A percentile compares a stretch with the other conserved stretches of the same genome.
phyloP scores from a whole-genome alignment of 163 green algal species.

The Prototheca wickerhamii region DNA sequence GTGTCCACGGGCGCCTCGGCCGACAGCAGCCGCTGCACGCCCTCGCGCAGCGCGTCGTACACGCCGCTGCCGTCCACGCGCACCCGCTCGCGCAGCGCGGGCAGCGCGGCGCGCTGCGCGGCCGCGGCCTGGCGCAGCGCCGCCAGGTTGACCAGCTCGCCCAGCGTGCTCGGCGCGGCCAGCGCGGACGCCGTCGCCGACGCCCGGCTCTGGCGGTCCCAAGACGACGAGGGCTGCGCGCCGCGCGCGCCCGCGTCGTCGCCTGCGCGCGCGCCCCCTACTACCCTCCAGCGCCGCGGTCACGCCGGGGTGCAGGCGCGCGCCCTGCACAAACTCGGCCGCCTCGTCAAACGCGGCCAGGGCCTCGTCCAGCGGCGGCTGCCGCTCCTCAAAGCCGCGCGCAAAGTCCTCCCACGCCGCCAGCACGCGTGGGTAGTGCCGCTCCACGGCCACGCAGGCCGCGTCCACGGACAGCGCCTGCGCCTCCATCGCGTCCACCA shows the following conservation, averaged over 20 bases:
- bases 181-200: too few species aligned
- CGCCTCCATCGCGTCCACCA: slow-evolving; percentile 67
- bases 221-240: too few species aligned
- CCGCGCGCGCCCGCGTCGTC: background rate
- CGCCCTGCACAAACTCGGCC: slow-evolving; percentile 46
- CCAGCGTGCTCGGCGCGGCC: too few species aligned
- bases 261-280: background rate
- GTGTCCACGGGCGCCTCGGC: too few species aligned
- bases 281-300: background rate
- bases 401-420: slow-evolving; percentile 52
- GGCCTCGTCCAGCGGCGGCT: slow-evolving; percentile 26
- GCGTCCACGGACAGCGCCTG: slow-evolving; percentile 68
- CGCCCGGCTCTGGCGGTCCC: too few species aligned
- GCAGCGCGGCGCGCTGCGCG: background rate
- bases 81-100: too few species aligned
- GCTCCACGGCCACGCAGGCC: slow-evolving; percentile 72
- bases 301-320: slow-evolving; percentile 45
- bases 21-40: too few species aligned
- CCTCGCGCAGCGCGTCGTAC: too few species aligned
- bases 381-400: slow-evolving; percentile 13
- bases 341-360: slow-evolving; percentile 64
- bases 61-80: too few species aligned
- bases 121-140: background rate
- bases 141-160: background rate
- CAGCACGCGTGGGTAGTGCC: slow-evolving; percentile 72